phyloP scores from a whole-genome alignment of 768 basidiomycete genomes.

The Tylopilus vinaceipallidus region DNA sequence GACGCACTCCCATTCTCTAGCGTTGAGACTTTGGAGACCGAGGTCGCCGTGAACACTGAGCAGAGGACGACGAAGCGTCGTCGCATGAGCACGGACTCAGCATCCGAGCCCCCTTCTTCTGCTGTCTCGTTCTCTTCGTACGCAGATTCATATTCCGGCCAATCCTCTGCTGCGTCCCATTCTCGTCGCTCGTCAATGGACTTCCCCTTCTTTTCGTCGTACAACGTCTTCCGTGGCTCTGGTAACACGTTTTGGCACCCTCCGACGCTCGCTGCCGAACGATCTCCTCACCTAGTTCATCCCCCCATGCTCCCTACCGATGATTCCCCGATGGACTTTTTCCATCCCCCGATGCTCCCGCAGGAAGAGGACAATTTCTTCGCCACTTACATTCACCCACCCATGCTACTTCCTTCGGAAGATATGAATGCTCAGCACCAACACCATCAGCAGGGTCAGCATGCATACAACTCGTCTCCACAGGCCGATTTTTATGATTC shows the following conservation, averaged over 20 bases:
- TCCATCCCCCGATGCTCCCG: slow-evolving; percentile 61
- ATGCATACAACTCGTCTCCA: slow-evolving; percentile 13
- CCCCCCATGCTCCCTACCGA: slow-evolving; percentile 67
- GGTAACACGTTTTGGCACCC: slow-evolving; percentile 74
- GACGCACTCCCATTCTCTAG: slow-evolving; percentile 56
- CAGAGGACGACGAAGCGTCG: slow-evolving; percentile 61
- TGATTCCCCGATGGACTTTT: slow-evolving; percentile 70
- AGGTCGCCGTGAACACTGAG: slow-evolving; percentile 25
- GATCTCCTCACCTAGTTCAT: slow-evolving; percentile 59
- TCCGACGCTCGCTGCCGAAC: slow-evolving; percentile 62
- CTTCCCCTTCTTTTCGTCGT: slow-evolving; percentile 55
- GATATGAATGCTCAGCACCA: slow-evolving; percentile 26
- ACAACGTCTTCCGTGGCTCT: slow-evolving; percentile 53
- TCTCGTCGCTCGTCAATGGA: slow-evolving; percentile 68
- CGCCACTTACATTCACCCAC: slow-evolving; percentile 52
- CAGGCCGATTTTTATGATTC: slow-evolving; percentile 36
- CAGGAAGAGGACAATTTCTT: slow-evolving; percentile 66
- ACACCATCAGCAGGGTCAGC: slow-evolving; percentile 23
- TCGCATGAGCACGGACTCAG: slow-evolving; percentile 63
- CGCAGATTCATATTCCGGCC: slow-evolving; percentile 57
- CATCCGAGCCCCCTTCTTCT: slow-evolving; percentile 53
- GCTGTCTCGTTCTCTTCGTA: slow-evolving; percentile 65
- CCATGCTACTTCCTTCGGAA: slow-evolving; percentile 48
- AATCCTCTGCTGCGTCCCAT: slow-evolving; percentile 53
- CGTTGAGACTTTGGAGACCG: slow-evolving; percentile 47